These are phyloP conservation scores for Flagelloscypha sp. DNA, from an alignment of 768 basidiomycete genomes.

Conservation along the genomic window DNA sequence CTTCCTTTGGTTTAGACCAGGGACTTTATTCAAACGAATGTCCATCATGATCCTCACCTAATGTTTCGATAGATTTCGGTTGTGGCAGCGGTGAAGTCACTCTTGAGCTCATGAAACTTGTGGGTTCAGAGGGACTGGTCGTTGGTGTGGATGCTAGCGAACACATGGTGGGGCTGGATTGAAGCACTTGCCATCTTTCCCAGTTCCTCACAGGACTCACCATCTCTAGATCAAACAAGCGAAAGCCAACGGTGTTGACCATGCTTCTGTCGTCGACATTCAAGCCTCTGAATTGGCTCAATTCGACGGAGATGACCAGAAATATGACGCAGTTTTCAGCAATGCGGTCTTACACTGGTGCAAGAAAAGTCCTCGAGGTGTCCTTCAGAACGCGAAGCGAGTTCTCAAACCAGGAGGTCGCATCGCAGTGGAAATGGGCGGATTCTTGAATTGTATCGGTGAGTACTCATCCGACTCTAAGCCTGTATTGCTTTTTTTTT, in stretches of 20 bases:
- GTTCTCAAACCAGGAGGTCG: slow-evolving; percentile 64
- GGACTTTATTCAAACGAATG: no score
- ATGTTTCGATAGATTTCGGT: slow-evolving; percentile 74
- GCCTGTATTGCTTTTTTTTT: neutral
- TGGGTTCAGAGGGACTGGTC: slow-evolving; percentile 45
- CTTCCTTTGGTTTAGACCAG: no score
- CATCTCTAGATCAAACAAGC: slow-evolving; percentile 45
- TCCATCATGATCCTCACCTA: no score
- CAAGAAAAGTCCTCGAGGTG: slow-evolving; percentile 60
- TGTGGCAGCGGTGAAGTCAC: slow-evolving; percentile 83
- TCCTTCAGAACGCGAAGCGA: slow-evolving; percentile 49
- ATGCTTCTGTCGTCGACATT: slow-evolving; percentile 46
- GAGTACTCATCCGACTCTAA: slow-evolving; percentile 3
- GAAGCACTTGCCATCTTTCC: neutral
- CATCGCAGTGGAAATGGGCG: slow-evolving; percentile 72
- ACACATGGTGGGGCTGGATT: slow-evolving; percentile 52
- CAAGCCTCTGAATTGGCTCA: slow-evolving; percentile 31
- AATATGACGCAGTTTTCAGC: slow-evolving; percentile 72
- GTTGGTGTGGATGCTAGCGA: slow-evolving; percentile 65
- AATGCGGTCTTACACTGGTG: slow-evolving; percentile 85
- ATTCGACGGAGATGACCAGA: slow-evolving; percentile 24
- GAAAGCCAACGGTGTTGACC: slow-evolving; percentile 32
- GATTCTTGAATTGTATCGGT: slow-evolving; percentile 68
- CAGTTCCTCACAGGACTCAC: neutral
- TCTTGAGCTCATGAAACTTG: slow-evolving; percentile 41